phyloP scores from a whole-genome alignment of 169 alveolate species.

The Toxoplasma gondii region DNA sequence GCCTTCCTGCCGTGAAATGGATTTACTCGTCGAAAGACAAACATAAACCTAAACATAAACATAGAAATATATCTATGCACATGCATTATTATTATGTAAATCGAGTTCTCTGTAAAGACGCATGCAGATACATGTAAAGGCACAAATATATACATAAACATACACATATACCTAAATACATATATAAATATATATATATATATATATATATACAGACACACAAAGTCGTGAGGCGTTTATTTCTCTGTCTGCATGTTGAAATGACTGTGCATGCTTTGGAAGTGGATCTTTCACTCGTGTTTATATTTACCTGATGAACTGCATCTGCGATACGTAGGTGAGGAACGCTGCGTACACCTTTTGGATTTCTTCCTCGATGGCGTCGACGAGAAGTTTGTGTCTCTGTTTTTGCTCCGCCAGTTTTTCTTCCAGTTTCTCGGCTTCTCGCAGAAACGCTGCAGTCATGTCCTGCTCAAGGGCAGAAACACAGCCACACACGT shows the following conservation, averaged over 20 bases:
- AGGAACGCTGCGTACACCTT: background rate
- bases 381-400: background rate
- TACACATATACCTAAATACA: background rate
- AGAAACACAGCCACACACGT: background rate
- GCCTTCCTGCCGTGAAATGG: no score
- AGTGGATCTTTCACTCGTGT: no score
- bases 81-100: background rate
- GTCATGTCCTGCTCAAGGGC: slow-evolving; percentile 12
- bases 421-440: background rate
- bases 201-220: no score
- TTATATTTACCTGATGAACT: background rate
- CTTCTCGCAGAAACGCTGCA: background rate
- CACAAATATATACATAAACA: background rate
- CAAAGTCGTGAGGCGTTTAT: no score
- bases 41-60: no score
- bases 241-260: no score
- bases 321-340: background rate
- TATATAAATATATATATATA: no score
- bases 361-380: background rate
- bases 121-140: background rate
- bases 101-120: no score
- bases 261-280: no score
- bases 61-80: background rate
- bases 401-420: slow-evolving; percentile 17
- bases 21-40: no score